phyloP scores from a whole-genome alignment of 495 filamentous ascomycete species.

The Penicillium simplicissimum region DNA sequence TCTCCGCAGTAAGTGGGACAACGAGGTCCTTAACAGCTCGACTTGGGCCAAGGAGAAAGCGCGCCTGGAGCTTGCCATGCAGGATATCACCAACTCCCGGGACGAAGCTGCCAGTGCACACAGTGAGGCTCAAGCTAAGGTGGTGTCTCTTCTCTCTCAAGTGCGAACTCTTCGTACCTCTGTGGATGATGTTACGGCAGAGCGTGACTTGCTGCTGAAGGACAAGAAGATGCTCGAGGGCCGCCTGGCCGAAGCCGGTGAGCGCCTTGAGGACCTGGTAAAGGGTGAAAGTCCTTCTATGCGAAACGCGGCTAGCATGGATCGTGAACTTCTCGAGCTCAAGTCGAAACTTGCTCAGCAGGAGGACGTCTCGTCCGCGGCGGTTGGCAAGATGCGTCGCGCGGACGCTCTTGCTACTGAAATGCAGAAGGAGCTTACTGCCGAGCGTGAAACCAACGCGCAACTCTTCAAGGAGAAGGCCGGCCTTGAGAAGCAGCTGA shows the following conservation, averaged over 20 bases:
- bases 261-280: conserved; percentile 87
- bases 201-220: conserved; percentile 80
- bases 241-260: conserved; percentile 83
- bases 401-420: conserved; percentile 86
- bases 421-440: conserved; percentile 92
- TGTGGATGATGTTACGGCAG: conserved; percentile 81
- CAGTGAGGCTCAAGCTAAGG: conserved; percentile 90
- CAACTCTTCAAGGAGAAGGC: conserved; percentile 92
- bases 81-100: conserved; percentile 83
- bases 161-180: conserved; percentile 80
- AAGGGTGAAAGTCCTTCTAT: conserved; percentile 85
- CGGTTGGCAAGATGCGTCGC: conserved; percentile 97
- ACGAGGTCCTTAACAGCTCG: conserved; percentile 95
- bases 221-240: conserved; percentile 91
- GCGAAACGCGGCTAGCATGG: conserved; percentile 86
- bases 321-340: conserved; percentile 86
- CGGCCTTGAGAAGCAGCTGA: conserved; percentile 82
- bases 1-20: conserved; percentile 95
- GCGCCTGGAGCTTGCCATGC: conserved; percentile 83
- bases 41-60: conserved; percentile 99
- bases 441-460: conserved; percentile 80
- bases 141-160: conserved; percentile 88
- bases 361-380: conserved; percentile 89
- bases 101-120: conserved; percentile 93
- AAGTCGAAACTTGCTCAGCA: conserved; percentile 89